Evolutionary conservation across 805 yeast species (phyloP).

Genomic region (Saccharomycopsis babjevae): DNA sequence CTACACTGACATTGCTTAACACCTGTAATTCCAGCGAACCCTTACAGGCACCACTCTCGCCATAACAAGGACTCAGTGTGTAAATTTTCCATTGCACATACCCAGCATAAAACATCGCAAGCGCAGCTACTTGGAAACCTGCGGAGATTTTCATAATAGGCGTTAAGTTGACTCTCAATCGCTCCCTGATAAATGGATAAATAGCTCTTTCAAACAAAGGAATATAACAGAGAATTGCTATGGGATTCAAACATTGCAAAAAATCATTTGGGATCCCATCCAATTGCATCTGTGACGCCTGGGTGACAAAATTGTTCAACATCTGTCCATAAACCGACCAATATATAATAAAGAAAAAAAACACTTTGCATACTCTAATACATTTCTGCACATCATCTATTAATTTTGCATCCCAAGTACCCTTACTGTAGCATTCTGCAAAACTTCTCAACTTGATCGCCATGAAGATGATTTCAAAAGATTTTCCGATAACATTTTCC

Average conservation of each 20-base stretch:
- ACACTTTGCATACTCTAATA: slow-evolving; percentile 42
- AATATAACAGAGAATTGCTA: slow-evolving; percentile 41
- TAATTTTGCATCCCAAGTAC: slow-evolving; percentile 40
- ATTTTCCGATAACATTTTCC: slow-evolving; percentile 39
- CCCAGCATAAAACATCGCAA: slow-evolving; percentile 41
- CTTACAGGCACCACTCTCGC: slow-evolving; percentile 25
- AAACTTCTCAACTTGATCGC: slow-evolving; percentile 25
- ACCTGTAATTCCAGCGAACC: slow-evolving; percentile 21
- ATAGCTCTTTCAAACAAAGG: slow-evolving; percentile 39
- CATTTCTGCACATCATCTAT: slow-evolving; percentile 53
- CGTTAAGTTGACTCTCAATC: slow-evolving; percentile 23
- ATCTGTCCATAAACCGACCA: slow-evolving; percentile 23
- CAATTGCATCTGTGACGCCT: slow-evolving; percentile 44
- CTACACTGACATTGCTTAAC: slow-evolving; percentile 25
- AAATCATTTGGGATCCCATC: slow-evolving; percentile 48
- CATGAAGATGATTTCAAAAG: slow-evolving; percentile 32
- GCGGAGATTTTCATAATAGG: slow-evolving; percentile 36
- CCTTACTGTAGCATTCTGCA: slow-evolving; percentile 12
- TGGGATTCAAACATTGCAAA: slow-evolving; percentile 43
- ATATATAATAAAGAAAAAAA: slow-evolving; percentile 13
- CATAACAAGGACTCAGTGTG: slow-evolving; percentile 42
- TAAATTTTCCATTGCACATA: slow-evolving; percentile 39
- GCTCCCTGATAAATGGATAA: slow-evolving; percentile 39
- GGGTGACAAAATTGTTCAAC: slow-evolving; percentile 33
- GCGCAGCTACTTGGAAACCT: slow-evolving; percentile 39